phyloP scores from a whole-genome alignment of 2,329 filamentous ascomycete species.

The Lanzia echinophila region DNA sequence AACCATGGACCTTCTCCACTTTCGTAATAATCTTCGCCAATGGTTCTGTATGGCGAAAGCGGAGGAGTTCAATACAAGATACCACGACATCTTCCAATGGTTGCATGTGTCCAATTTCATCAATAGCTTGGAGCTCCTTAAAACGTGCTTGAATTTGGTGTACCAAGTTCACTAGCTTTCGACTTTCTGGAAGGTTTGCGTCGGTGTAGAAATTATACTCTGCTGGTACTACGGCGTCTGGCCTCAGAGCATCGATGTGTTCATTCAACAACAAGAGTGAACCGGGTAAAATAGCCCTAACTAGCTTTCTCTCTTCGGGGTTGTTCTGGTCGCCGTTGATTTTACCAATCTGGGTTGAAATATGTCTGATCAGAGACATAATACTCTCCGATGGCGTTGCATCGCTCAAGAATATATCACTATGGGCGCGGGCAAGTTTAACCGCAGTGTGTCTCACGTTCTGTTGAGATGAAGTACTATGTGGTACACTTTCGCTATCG shows the following conservation, averaged over 20 bases:
- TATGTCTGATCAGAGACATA: conserved; percentile 22
- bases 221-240: conserved; percentile 32
- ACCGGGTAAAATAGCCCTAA: conserved; percentile 56
- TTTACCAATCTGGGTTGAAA: conserved; percentile 23
- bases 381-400: conserved; percentile 22
- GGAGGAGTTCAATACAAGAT: conserved; percentile 67
- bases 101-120: conserved; percentile 66
- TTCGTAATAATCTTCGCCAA: conserved; percentile 80
- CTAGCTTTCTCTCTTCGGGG: conserved; percentile 31
- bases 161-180: conserved; percentile 64
- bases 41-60: conserved; percentile 72
- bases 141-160: conserved; percentile 67
- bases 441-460: conserved; percentile 36
- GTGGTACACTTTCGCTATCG: conserved; percentile 14
- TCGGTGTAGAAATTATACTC: conserved; percentile 88
- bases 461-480: background rate
- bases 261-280: conserved; percentile 60
- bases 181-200: conserved; percentile 67
- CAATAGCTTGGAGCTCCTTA: conserved; percentile 57
- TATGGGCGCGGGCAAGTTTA: conserved; percentile 54
- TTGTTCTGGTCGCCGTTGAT: conserved; percentile 12
- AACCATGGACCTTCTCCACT: conserved; percentile 78
- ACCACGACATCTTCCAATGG: conserved; percentile 70
- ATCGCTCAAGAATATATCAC: conserved; percentile 32
- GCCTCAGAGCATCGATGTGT: conserved; percentile 44